phyloP scores from a whole-genome alignment of 1,139 yeast genomes.

The Pichia sp. region DNA sequence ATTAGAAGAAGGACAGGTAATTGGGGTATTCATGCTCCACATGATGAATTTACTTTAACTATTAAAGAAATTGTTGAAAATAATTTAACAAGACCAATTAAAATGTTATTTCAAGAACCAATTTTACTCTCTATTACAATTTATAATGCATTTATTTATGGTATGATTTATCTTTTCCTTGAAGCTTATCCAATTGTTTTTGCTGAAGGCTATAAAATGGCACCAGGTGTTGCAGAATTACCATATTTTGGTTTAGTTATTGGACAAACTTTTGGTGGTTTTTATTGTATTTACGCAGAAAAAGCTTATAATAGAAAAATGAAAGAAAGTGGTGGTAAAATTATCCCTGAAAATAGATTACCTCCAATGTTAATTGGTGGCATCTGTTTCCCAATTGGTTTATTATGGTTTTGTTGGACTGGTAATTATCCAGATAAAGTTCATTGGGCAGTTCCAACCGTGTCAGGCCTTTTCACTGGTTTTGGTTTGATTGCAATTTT shows the following conservation, averaged over 20 bases:
- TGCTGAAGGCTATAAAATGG: constrained; percentile 50
- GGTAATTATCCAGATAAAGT: constrained; percentile 63
- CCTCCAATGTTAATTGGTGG: constrained; percentile 70
- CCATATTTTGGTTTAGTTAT: constrained; percentile 58
- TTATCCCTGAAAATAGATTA: constrained; percentile 75
- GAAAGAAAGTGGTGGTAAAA: constrained; percentile 46
- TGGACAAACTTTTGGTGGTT: constrained; percentile 59
- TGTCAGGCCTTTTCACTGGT: constrained; percentile 68
- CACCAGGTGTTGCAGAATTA: constrained; percentile 51
- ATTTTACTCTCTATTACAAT: constrained; percentile 61
- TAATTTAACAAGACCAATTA: constrained; percentile 63
- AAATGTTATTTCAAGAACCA: constrained; percentile 67
- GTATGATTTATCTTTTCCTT: constrained; percentile 68
- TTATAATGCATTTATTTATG: constrained; percentile 81
- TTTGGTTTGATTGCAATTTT: constrained; percentile 70
- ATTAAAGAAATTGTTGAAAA: constrained; percentile 57
- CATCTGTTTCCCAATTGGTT: constrained; percentile 63
- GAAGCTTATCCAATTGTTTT: constrained; percentile 79
- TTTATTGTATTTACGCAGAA: constrained; percentile 33
- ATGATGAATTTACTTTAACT: constrained; percentile 48
- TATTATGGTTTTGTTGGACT: constrained; percentile 83
- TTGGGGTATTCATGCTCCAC: constrained; percentile 85
- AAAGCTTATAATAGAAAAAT: constrained; percentile 35
- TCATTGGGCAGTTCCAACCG: constrained; percentile 81
- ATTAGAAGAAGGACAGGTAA: constrained; percentile 55